Percentiles rank a stretch among this genome's conserved stretches.
Evolutionary conservation across 1,284 basidiomycete species (phyloP).

Genomic region (Ustilago bromivora): DNA sequence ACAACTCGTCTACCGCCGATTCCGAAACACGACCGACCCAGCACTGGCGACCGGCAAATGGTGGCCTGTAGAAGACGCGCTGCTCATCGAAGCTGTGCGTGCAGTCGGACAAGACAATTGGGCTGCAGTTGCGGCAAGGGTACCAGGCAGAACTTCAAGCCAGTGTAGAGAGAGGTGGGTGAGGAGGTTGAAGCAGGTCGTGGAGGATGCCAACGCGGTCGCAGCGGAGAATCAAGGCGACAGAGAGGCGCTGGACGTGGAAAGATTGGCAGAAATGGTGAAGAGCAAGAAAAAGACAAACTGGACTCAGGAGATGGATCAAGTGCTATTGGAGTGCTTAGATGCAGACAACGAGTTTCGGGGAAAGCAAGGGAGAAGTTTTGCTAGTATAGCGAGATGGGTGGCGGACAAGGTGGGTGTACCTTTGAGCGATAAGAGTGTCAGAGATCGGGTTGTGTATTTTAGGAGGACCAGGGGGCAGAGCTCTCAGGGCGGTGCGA

Average conservation of each 20-base stretch:
- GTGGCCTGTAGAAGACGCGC: slow-evolving; percentile 31
- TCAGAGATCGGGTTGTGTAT: slow-evolving; percentile 16
- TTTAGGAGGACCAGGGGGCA: slow-evolving; percentile 5
- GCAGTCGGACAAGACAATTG: slow-evolving; percentile 29
- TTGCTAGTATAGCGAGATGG: slow-evolving; percentile 19
- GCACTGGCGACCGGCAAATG: slow-evolving; percentile 37
- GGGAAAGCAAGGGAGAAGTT: slow-evolving; percentile 18
- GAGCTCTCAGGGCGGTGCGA: neutral
- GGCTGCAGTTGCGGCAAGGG: slow-evolving; percentile 25
- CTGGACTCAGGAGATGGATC: slow-evolving; percentile 40
- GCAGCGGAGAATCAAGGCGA: neutral
- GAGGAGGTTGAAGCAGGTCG: slow-evolving; percentile 30
- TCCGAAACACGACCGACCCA: slow-evolving; percentile 39
- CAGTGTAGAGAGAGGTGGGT: slow-evolving; percentile 48
- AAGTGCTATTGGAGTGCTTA: slow-evolving; percentile 15
- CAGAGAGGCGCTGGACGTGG: slow-evolving; percentile 3
- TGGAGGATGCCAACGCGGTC: slow-evolving; percentile 1
- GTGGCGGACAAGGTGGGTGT: slow-evolving; percentile 13
- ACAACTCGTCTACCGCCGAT: slow-evolving; percentile 29
- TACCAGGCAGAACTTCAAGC: slow-evolving; percentile 31
- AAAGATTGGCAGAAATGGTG: slow-evolving; percentile 8
- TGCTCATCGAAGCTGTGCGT: slow-evolving; percentile 26
- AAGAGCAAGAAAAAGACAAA: slow-evolving; percentile 14
- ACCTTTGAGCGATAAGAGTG: slow-evolving; percentile 27
- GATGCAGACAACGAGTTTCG: slow-evolving; percentile 14